Base-by-base conservation (phyloP, 1,139 yeast genomes). In the Blastobotrys proliferans region DNA sequence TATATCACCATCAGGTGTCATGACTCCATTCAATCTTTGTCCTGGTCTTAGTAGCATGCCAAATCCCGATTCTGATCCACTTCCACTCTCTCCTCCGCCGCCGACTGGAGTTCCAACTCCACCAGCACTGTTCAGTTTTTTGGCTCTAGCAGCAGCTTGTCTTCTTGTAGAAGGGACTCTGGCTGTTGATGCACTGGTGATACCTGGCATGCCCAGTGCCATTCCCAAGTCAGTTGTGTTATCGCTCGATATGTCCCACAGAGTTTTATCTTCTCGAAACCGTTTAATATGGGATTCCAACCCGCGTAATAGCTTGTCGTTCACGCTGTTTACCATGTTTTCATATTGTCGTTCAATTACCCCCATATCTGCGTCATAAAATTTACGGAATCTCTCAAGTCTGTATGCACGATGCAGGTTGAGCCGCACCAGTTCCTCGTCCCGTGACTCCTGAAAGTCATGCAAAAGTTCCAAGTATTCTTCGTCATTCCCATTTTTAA, bases 371-470 rank as follows among this genome's bases (percentile, higher is more conserved):
- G 79, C 81, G 50, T 79, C 77, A 61, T 85, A 85, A 60, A 85
- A 92, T 34, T 73, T 72, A 53, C 84, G 83, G 21, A 87, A 82
- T 45, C 90, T 70, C 45, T 78, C 76, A 6, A 86, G 83, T 59
- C 86, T 83, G 62, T 83, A 90, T 60, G 83, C 83, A 60, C 88
- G 95, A 76, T 86, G 83, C 27, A 86, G 68, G 39, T 87, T 69
- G 40, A 90, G 70, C 54, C 85, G 74, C 32, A 88, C 79, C 41
- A 92, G 72, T 54, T 87, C 95, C 49, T 77, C 74, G 62, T 92
- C 98, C 41, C 97, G 71, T 39, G 67, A 68, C 55, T 88, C 96
- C 57, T 86, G 94, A 34, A 84, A 64, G 53, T 80, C 83, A 31
- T 70, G 67, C 40, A 81, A 67, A 45, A 67, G 61, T 43, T 76